Evolutionary conservation across 352 stramenopile genomes (phyloP).

Genomic region (Phytophthora podocarpi): DNA sequence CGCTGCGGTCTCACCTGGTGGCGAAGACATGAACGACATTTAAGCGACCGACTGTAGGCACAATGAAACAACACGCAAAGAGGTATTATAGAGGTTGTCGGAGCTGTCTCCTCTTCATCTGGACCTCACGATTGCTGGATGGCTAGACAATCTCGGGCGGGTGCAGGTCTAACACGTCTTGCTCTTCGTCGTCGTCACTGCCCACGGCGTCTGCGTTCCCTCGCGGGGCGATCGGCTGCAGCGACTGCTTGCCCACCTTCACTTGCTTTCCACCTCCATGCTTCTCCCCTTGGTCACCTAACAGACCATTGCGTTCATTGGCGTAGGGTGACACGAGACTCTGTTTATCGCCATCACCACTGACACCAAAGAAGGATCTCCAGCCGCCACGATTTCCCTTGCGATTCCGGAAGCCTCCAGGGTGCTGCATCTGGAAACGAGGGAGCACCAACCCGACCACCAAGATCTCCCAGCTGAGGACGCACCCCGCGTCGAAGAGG

Average conservation of each 20-base stretch:
- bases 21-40: constrained; percentile 17
- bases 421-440: constrained; percentile 52
- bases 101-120: background rate
- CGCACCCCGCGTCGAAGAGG: constrained; percentile 61
- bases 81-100: constrained; percentile 27
- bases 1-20: background rate
- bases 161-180: constrained; percentile 47
- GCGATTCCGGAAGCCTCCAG: constrained; percentile 14
- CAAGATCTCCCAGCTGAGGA: constrained; percentile 62
- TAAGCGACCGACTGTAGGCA: no score
- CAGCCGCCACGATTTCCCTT: constrained; percentile 20
- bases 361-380: constrained; percentile 25
- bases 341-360: constrained; percentile 29
- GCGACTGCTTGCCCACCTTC: constrained; percentile 14
- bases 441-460: constrained; percentile 60
- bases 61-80: constrained; percentile 16
- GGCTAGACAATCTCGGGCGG: constrained; percentile 39
- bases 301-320: constrained; percentile 55
- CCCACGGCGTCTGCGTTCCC: background rate
- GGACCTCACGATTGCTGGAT: background rate
- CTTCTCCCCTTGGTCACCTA: constrained; percentile 29
- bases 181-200: constrained; percentile 48
- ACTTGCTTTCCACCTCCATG: constrained; percentile 11
- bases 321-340: constrained; percentile 56
- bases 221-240: constrained; percentile 15